These are phyloP conservation scores for Platanthera guangdongensis DNA, from an alignment of 106 monocot species.

Conservation along the genomic window DNA sequence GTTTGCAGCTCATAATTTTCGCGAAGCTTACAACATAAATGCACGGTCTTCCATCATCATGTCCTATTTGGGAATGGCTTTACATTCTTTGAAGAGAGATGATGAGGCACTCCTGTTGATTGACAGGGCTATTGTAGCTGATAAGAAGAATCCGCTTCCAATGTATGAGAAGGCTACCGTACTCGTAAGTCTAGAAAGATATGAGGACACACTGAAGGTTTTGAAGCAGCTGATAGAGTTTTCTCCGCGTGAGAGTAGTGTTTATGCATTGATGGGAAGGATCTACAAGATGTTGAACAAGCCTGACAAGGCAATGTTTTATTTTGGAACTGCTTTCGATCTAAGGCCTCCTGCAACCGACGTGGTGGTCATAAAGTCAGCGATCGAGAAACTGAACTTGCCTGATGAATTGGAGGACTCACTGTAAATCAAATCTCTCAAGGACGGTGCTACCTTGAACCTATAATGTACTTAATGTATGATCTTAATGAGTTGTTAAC, in stretches of 20 bases:
- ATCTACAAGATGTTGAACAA: conserved; percentile 77
- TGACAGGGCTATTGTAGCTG: conserved; percentile 71
- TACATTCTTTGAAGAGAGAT: conserved; percentile 80
- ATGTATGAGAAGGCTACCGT: conserved; percentile 82
- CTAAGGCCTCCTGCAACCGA: conserved; percentile 83
- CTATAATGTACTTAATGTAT: neutral
- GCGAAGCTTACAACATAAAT: conserved; percentile 68
- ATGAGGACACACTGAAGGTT: conserved; percentile 61
- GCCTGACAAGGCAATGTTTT: conserved; percentile 88
- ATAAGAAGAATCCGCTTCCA: conserved; percentile 82
- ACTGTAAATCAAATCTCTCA: neutral
- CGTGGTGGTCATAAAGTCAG: conserved; percentile 73
- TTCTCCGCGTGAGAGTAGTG: conserved; percentile 70
- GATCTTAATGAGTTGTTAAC: too few relatives aligned
- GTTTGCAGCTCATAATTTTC: conserved; percentile 93
- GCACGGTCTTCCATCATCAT: conserved; percentile 79
- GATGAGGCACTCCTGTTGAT: conserved; percentile 76
- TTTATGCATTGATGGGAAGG: conserved; percentile 89
- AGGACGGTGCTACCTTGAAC: neutral
- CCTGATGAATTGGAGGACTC: conserved; percentile 87
- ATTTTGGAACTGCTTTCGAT: conserved; percentile 88
- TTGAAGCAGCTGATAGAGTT: conserved; percentile 64
- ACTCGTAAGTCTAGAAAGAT: conserved; percentile 67
- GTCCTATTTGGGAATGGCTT: conserved; percentile 94
- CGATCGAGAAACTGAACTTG: conserved; percentile 82